phyloP scores from a whole-genome alignment of 2,329 filamentous ascomycete genomes.

The Cytospora paraplurivora region DNA sequence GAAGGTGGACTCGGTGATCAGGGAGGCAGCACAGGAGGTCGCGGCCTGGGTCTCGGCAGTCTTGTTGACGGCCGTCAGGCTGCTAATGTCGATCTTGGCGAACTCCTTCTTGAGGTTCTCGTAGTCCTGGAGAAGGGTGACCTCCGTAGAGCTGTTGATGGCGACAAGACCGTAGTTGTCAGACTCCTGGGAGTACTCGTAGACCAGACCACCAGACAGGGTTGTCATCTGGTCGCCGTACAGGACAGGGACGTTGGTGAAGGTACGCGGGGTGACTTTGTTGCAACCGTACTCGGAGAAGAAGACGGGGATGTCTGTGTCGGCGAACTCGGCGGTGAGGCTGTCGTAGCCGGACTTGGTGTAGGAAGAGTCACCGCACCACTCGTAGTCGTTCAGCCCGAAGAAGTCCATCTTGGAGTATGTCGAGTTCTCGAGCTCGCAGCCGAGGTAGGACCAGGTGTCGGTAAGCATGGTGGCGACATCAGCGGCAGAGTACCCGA shows the following conservation, averaged over 20 bases:
- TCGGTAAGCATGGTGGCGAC: slow-evolving; percentile 69
- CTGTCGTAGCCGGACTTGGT: slow-evolving; percentile 37
- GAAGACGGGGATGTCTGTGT: slow-evolving; percentile 70
- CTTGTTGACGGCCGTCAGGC: slow-evolving; percentile 62
- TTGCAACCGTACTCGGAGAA: slow-evolving; percentile 80
- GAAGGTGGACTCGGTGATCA: slow-evolving; percentile 70
- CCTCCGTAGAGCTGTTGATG: slow-evolving; percentile 56
- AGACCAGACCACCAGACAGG: slow-evolving; percentile 71
- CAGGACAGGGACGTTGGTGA: slow-evolving; percentile 71
- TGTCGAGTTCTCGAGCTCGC: slow-evolving; percentile 53
- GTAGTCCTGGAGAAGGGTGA: slow-evolving; percentile 60
- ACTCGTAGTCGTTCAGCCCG: slow-evolving; percentile 70
- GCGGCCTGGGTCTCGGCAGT: slow-evolving; percentile 54
- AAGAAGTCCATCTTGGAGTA: slow-evolving; percentile 69
- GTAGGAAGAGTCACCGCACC: slow-evolving; percentile 56
- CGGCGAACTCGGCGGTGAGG: slow-evolving; percentile 61
- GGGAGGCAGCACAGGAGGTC: slow-evolving; percentile 61
- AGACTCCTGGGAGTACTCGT: slow-evolving; percentile 71
- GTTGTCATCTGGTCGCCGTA: slow-evolving; percentile 68
- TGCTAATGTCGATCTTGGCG: slow-evolving; percentile 67
- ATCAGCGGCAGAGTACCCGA: slow-evolving; percentile 76
- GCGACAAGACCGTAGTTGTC: slow-evolving; percentile 64
- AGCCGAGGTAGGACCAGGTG: slow-evolving; percentile 72
- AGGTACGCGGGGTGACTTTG: slow-evolving; percentile 63
- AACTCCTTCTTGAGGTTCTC: slow-evolving; percentile 72